phyloP scores from a whole-genome alignment of 345 rosid genomes.

The Citrus inodora region DNA sequence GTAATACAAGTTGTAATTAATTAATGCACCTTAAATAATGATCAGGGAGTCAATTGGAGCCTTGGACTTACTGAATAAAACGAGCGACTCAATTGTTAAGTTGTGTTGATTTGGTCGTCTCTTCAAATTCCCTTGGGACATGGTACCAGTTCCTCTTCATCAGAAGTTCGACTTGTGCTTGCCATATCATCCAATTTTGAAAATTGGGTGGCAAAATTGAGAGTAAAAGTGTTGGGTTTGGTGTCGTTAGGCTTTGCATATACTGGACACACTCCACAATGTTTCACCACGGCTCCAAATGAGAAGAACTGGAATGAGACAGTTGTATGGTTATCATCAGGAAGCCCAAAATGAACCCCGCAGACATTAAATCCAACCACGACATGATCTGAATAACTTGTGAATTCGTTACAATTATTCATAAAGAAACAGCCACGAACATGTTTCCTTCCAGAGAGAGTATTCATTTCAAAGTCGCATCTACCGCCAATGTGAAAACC shows the following conservation, averaged over 20 bases:
- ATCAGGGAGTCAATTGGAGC: too few relatives aligned
- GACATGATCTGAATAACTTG: not conserved
- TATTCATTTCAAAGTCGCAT: not conserved
- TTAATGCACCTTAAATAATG: too few relatives aligned
- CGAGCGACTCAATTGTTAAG: too few relatives aligned
- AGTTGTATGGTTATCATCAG: not conserved
- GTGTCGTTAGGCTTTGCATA: not conserved
- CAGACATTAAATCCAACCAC: not conserved
- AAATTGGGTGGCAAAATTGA: not conserved
- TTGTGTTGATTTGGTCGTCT: too few relatives aligned
- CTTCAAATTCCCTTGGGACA: too few relatives aligned
- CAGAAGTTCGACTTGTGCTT: not conserved
- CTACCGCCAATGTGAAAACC: not conserved
- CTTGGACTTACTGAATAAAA: too few relatives aligned
- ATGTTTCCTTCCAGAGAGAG: not conserved
- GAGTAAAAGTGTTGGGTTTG: not conserved
- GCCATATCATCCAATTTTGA: not conserved
- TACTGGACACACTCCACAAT: not conserved
- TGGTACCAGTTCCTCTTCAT: too few relatives aligned
- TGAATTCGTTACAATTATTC: too few relatives aligned
- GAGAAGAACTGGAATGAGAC: not conserved
- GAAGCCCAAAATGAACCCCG: too few relatives aligned
- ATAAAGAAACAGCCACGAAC: not conserved
- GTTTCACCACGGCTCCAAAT: accelerated
- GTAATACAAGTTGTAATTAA: too few relatives aligned